These are phyloP conservation scores for Coemansia sp. DNA, from an alignment of 371 early-diverging fungal genomes.

Conservation along the genomic window DNA sequence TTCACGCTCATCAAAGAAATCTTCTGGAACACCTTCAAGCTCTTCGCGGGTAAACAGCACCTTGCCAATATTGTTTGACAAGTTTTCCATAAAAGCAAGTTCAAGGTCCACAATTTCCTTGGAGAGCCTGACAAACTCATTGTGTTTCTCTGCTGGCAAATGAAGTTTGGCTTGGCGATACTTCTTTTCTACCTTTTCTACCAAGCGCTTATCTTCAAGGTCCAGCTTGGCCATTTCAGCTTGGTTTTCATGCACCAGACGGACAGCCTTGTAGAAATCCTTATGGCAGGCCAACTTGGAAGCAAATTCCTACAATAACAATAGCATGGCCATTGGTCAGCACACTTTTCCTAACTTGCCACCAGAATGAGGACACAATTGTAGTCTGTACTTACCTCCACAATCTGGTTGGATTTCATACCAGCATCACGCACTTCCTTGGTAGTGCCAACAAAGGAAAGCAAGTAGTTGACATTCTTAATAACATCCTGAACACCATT, in stretches of 20 bases:
- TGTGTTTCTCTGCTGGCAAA: slow-evolving; percentile 58
- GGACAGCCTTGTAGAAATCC: slow-evolving; percentile 61
- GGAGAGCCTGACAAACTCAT: slow-evolving; percentile 59
- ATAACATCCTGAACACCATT: too few species aligned
- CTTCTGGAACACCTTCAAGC: slow-evolving; percentile 68
- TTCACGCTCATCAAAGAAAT: slow-evolving; percentile 60
- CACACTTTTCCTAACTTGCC: too few species aligned
- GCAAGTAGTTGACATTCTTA: too few species aligned
- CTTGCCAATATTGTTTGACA: slow-evolving; percentile 52
- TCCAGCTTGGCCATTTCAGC: slow-evolving; percentile 53
- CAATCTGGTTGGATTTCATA: too few species aligned
- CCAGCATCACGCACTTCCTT: too few species aligned
- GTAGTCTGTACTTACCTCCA: too few species aligned
- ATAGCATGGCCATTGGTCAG: too few species aligned
- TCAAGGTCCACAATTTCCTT: slow-evolving; percentile 60
- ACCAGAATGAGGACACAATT: too few species aligned
- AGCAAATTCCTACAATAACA: too few species aligned
- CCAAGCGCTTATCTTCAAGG: slow-evolving; percentile 61
- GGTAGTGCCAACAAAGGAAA: too few species aligned
- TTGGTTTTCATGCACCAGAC: slow-evolving; percentile 50
- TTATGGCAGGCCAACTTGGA: slow-evolving; percentile 14
- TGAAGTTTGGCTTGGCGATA: slow-evolving; percentile 66
- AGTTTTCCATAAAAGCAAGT: slow-evolving; percentile 63
- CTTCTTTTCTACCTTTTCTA: slow-evolving; percentile 57
- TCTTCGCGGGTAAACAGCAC: slow-evolving; percentile 56